Evolutionary conservation across 2,329 filamentous ascomycete genomes (phyloP), one percentile per base, ranked within the genome.

Genomic region (Cercospora zeae-maydis): DNA sequence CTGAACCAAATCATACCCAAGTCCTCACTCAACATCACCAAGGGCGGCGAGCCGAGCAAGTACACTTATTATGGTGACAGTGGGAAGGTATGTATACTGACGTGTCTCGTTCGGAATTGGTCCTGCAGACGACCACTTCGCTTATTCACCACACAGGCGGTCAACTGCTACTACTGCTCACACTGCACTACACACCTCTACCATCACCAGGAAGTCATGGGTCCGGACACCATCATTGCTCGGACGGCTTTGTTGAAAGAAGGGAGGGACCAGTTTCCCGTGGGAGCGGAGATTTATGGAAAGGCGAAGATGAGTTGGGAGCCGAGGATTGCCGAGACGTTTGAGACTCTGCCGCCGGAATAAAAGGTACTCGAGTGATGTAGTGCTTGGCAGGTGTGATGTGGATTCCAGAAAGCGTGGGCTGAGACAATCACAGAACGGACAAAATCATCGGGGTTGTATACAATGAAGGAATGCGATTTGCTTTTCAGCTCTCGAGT

Each of bases 151-250:
- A n/a, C 16, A 34, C 52, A 85, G 57, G 71, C 76, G 6, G 82
- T 84, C 33, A 75, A 84, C 74, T 86, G 83, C 78, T 85, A 80
- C 77, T 85, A 81, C 75, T 85, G 83, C 77, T 77, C 80, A 51
- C 83, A 81, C 69, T 86, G 83, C 80, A 84, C 81, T 7, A 71
- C 77, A 3, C 82, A 84, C 70, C 77, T 82, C 31, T 85, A 85
- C 73, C 83, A 85, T 73, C 81, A 84, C 69, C 83, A 84, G 68
- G 77, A 79, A 47, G 78, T 80, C 53, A 75, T 83, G 66, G 80
- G 82, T 61, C 73, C 75, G 3, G 80, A 84, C 68, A 83, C 76
- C 53, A 81, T 84, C 63, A 76, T 85, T 59, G 75, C 83, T 6
- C 79, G 83, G 56, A 86, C 82, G 3, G 79, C 76, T 1, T 69